Evolutionary conservation across 495 filamentous ascomycete species (phyloP).

Genomic region (Xylaria sp.): DNA sequence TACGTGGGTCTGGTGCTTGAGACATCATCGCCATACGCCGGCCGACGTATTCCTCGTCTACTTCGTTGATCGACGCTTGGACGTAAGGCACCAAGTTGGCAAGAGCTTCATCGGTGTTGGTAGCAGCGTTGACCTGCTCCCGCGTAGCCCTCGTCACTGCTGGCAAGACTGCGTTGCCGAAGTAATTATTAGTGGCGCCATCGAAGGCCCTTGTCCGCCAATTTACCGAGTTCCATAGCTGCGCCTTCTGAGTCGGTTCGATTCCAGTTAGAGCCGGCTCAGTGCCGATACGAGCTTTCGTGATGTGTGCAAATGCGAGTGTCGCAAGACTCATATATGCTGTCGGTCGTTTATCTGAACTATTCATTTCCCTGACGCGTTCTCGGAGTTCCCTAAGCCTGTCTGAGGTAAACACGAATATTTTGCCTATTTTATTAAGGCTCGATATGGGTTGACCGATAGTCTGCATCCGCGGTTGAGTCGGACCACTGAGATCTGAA

Average conservation of each 20-base stretch:
- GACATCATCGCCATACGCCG: constrained; percentile 41
- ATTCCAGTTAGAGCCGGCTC: constrained; percentile 34
- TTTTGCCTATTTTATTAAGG: constrained; percentile 43
- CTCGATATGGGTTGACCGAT: constrained; percentile 31
- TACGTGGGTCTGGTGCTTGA: constrained; percentile 42
- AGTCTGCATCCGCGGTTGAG: constrained; percentile 34
- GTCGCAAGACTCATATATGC: constrained; percentile 43
- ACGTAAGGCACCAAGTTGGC: constrained; percentile 35
- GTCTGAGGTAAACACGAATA: constrained; percentile 44
- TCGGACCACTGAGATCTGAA: constrained; percentile 41
- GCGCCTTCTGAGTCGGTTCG: constrained; percentile 30
- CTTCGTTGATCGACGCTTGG: constrained; percentile 38
- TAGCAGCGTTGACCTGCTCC: constrained; percentile 29
- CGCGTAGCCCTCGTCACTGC: constrained; percentile 34
- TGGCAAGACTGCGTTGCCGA: constrained; percentile 43
- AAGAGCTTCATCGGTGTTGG: constrained; percentile 32
- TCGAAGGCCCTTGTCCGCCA: constrained; percentile 41
- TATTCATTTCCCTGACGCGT: constrained; percentile 31
- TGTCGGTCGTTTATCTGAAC: constrained; percentile 33
- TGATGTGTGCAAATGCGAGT: constrained; percentile 42
- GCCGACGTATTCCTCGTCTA: constrained; percentile 43
- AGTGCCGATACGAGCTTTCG: constrained; percentile 34
- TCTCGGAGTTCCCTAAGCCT: constrained; percentile 38
- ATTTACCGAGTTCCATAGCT: constrained; percentile 44
- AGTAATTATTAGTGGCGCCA: constrained; percentile 43